Evolutionary conservation across 768 basidiomycete genomes (phyloP).

Genomic region (Crassisporium funariophilum): DNA sequence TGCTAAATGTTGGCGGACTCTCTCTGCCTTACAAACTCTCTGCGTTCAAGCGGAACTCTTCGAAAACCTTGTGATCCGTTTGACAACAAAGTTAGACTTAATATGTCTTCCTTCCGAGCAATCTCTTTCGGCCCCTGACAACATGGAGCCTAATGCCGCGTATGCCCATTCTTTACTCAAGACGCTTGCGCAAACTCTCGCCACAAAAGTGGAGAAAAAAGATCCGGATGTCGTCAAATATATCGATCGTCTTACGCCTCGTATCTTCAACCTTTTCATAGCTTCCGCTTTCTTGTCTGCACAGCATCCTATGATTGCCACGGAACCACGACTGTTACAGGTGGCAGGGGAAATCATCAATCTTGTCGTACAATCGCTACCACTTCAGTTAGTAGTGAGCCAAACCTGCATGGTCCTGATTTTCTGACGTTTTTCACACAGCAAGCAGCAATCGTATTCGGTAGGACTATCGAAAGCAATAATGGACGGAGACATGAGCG

Average conservation of each 20-base stretch:
- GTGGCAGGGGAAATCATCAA: conserved; percentile 69
- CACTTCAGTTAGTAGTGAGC: conserved; percentile 57
- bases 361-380: conserved; percentile 63
- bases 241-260: conserved; percentile 72
- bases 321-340: conserved; percentile 54
- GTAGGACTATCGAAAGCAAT: conserved; percentile 50
- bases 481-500: conserved; percentile 51
- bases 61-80: conserved; percentile 76
- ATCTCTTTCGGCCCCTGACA: conserved; percentile 21
- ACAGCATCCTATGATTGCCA: conserved; percentile 32
- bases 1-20: conserved; percentile 64
- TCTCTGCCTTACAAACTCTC: conserved; percentile 69
- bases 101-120: conserved; percentile 46
- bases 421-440: conserved; percentile 28
- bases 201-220: conserved; percentile 42
- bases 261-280: conserved; percentile 65
- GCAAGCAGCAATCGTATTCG: conserved; percentile 67
- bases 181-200: conserved; percentile 65
- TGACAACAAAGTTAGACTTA: conserved; percentile 75
- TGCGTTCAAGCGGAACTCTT: conserved; percentile 81
- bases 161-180: conserved; percentile 85
- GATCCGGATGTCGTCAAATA: conserved; percentile 82
- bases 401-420: neutral
- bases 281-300: conserved; percentile 39
- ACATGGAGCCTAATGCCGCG: conserved; percentile 67